Conservation (phyloP, 2,329 filamentous ascomycete genomes). For the Calycina marina region DNA sequence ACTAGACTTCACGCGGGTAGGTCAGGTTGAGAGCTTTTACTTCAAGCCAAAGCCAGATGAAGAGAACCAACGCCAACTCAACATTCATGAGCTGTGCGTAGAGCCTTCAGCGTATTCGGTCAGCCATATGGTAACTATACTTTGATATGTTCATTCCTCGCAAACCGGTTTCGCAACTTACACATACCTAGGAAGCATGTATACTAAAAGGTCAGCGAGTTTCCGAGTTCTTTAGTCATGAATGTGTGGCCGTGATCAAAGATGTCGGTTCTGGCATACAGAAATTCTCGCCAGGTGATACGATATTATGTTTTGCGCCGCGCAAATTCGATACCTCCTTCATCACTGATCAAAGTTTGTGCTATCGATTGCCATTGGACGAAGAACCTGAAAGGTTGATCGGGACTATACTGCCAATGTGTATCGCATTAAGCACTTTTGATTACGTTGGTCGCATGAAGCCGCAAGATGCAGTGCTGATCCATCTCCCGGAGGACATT, state of each 20-base stretch:
- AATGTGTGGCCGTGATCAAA: neutral
- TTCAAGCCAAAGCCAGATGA: neutral
- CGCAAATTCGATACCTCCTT: neutral
- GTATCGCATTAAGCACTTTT: neutral
- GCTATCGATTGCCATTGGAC: neutral
- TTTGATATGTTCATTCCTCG: neutral
- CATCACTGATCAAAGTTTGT: neutral
- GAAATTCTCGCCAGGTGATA: neutral
- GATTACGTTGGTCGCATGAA: neutral
- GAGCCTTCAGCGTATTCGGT: neutral
- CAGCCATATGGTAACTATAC: neutral
- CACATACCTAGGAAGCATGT: neutral
- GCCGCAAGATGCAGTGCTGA: neutral
- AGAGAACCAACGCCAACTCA: neutral
- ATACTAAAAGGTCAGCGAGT: neutral
- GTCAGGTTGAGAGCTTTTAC: conserved; percentile 1
- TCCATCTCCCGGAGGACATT: neutral
- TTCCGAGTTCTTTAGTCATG: neutral
- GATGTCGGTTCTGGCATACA: neutral
- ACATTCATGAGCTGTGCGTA: neutral
- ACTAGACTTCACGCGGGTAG: neutral
- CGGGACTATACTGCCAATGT: neutral
- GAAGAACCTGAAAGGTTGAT: neutral
- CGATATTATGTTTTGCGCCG: neutral
- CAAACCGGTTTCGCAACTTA: neutral